Conservation (phyloP, 495 filamentous ascomycete genomes). For the Beverwykella pulmonaria region DNA sequence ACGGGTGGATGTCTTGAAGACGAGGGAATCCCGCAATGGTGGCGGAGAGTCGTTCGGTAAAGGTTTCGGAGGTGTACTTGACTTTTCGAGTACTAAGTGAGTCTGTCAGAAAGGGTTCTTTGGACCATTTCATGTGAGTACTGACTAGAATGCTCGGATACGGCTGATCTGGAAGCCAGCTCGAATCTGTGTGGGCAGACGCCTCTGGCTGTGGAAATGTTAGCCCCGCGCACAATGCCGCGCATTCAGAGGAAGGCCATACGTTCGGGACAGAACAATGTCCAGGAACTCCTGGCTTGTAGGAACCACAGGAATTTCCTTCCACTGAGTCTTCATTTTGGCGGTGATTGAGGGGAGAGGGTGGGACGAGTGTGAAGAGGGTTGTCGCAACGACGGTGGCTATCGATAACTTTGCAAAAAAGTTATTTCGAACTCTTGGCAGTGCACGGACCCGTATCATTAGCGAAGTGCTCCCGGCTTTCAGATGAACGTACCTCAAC, state of each 20-base stretch:
- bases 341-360: slow-evolving; percentile 1
- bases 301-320: slow-evolving; percentile 86
- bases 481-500: not conserved
- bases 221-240: slow-evolving; percentile 14
- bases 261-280: slow-evolving; percentile 76
- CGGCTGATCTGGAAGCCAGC: slow-evolving; percentile 94
- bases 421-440: slow-evolving; percentile 13
- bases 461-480: not conserved
- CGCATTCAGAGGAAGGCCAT: not conserved
- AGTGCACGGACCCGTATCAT: not conserved
- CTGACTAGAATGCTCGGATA: slow-evolving; percentile 67
- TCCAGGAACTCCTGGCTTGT: slow-evolving; percentile 95
- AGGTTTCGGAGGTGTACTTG: slow-evolving; percentile 98
- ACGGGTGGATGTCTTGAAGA: slow-evolving; percentile 95
- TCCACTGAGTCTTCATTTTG: slow-evolving; percentile 72
- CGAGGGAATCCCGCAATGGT: slow-evolving; percentile 93
- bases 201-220: slow-evolving; percentile 73
- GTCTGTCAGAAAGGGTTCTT: slow-evolving; percentile 6
- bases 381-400: not conserved
- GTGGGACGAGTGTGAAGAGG: not conserved
- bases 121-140: not conserved
- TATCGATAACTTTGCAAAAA: not conserved
- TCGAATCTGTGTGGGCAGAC: slow-evolving; percentile 93
- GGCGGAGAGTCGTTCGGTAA: slow-evolving; percentile 84
- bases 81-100: slow-evolving; percentile 79